Evolutionary conservation across 2,329 filamentous ascomycete species (phyloP).

Genomic region (Pseudocercospora vitis): DNA sequence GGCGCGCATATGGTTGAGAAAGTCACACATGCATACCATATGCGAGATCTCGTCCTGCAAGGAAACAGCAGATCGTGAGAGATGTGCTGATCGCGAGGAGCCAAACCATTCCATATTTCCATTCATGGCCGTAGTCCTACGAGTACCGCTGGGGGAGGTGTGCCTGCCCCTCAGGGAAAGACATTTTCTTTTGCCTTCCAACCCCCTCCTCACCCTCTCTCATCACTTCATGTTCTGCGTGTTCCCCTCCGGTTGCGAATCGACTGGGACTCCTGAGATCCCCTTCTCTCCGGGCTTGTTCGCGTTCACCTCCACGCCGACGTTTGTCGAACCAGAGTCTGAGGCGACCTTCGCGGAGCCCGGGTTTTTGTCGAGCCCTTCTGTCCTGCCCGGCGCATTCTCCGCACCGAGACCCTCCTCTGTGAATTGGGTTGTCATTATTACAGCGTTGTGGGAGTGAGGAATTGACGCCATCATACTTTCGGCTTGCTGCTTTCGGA

Average conservation of each 20-base stretch:
- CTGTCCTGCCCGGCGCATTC: slow-evolving; percentile 37
- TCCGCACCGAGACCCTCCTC: slow-evolving; percentile 36
- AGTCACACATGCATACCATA: background rate
- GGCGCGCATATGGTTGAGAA: background rate
- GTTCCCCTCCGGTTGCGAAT: slow-evolving; percentile 21
- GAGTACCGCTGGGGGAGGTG: no score
- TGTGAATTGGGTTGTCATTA: no score
- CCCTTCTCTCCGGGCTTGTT: slow-evolving; percentile 41
- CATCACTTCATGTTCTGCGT: slow-evolving; percentile 32
- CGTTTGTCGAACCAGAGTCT: slow-evolving; percentile 37
- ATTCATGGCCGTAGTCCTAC: no score
- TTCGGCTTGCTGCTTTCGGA: slow-evolving; percentile 39
- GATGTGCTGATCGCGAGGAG: background rate
- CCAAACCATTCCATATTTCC: background rate
- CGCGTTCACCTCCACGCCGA: slow-evolving; percentile 33
- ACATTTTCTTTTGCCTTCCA: background rate
- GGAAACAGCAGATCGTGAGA: background rate
- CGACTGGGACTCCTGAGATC: slow-evolving; percentile 35
- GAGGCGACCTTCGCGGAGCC: slow-evolving; percentile 39
- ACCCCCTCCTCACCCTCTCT: slow-evolving; percentile 2
- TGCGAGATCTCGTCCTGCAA: no score
- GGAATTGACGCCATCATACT: no score
- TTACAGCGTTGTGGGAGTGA: no score
- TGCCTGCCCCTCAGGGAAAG: no score
- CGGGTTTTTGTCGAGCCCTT: slow-evolving; percentile 27